Conservation (phyloP, 2,329 filamentous ascomycete species). For the Ceratocystis papillata region DNA sequence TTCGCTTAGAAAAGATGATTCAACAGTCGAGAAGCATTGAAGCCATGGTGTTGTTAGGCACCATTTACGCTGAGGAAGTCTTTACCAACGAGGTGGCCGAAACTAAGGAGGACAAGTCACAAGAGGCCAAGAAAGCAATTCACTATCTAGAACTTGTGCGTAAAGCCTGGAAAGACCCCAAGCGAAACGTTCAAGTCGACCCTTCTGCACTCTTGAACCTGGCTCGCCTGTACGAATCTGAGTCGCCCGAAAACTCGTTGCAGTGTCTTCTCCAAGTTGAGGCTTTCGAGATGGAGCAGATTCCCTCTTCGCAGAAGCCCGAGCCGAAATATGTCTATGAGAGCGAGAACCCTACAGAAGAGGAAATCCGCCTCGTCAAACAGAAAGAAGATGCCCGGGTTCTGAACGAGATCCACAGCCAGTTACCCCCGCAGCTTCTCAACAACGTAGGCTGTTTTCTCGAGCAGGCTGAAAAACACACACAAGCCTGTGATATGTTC, state of each 20-base stretch:
- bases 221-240: constrained; percentile 76
- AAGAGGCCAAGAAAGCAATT: constrained; percentile 78
- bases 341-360: constrained; percentile 8
- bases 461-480: constrained; percentile 74
- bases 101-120: constrained; percentile 74
- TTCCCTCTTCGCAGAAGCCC: constrained; percentile 40
- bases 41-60: constrained; percentile 83
- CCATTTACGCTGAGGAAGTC: constrained; percentile 87
- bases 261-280: constrained; percentile 89
- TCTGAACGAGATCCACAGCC: constrained; percentile 56
- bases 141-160: constrained; percentile 74
- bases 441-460: constrained; percentile 98
- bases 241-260: constrained; percentile 78
- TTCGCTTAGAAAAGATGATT: constrained; percentile 86
- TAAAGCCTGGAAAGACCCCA: constrained; percentile 82
- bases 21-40: constrained; percentile 75
- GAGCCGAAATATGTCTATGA: constrained; percentile 31
- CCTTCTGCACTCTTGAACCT: constrained; percentile 83
- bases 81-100: constrained; percentile 64
- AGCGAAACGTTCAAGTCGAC: constrained; percentile 71
- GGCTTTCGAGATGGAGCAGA: constrained; percentile 71
- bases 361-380: constrained; percentile 9
- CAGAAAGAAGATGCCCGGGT: constrained; percentile 46
- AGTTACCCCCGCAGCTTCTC: constrained; percentile 76
- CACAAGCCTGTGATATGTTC: constrained; percentile 73